Base-by-base conservation (phyloP, 1,139 yeast genomes). In the Kodamaea fungicola region DNA sequence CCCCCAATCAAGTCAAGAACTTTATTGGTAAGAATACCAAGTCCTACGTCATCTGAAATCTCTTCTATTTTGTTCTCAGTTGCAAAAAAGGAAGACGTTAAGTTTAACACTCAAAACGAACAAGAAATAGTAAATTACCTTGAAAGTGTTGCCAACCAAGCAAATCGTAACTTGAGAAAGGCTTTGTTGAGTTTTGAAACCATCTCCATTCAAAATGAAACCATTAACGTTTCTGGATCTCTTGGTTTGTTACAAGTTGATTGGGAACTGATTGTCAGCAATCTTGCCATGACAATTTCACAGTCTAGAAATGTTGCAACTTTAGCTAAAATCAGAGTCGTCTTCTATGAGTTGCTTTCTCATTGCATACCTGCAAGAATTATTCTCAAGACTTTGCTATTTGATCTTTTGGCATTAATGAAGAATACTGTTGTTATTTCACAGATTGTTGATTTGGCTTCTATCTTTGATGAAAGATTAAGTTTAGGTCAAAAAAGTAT, bases 1-100 rank as follows among this genome's bases (percentile, higher is more conserved):
- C 83, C 90, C 2, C 99, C 99, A 4, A 92, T 92, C 43, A 84
- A 87, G 51, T 89, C 97, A 22, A 83, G 99, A 66, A 89, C 97
- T 9, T 66, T 94, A 43, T 68, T 90, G 45, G 76, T 92, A 10
- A 76, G 98, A 47, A 80, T 89, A 6, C 86, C 97, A 2, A 83
- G 96, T 6, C 98, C 99, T 1, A 55, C 78, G 0, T 52, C 57
- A 2, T 63, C 62, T 0, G 95, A 88, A 32, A 76, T 84, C 21
- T 55, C 71, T 1, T 44, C 43, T 0, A 81, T 86, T 1, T 67
- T 92, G 46, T 54, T 57, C 7, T 59, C 64, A 4, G 77, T 92
- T 1, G 77, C 86, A 3, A 52, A 55, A 12, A 74, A 72, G 42
- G 96, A 90, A 59, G 53, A 57, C 3, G 67, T 75, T 27, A 69